Base-by-base conservation (phyloP, 2,329 filamentous ascomycete genomes). In the Geoglossum cookeanum region DNA sequence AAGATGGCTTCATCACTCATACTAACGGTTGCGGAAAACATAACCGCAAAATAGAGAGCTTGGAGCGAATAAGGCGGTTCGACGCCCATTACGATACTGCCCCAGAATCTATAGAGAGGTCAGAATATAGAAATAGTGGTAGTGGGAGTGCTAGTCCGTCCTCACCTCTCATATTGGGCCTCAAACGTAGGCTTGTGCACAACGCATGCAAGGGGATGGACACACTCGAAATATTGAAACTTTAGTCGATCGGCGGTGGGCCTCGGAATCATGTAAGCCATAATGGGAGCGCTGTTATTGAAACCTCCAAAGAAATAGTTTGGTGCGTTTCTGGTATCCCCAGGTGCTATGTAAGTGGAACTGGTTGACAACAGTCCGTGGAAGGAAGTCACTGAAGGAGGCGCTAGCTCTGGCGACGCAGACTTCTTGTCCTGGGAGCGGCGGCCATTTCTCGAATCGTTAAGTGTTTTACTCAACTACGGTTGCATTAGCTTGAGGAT, bases 21-120 rank as follows among this genome's bases (percentile, higher is more conserved):
- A 62, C 83, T 85, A 52, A 86, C 75, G 3, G 80, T 76, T 0
- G 81, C 83, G 45, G 81, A 82, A 62, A 90, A 83, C 69, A 87
- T 74, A 6, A 78, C 78, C 0, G 83, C 79, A 64, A 87, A 85
- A 0, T 88, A 72, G 29, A 87, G 70, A 0, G 84, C 81, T 66
- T 87, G 83, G 11, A 80, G 73, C 3, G 83, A 83, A 22, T 75
- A 70, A 1, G 78, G 71, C 6, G 84, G 83, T 66, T 87, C 81
- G 45, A 77, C 74, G 3, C 78, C 78, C 7, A 73, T 70, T 8
- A 70, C 69, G 37, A 85, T 74, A 48, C 80, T 75, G 3, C 76
- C 74, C 81, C 84, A 87, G 63, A 89, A 87, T 1, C 70, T 67
- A 1, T 74, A 68, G n/a, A 33, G 30, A 11, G 13, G 49, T 53